Percentiles rank a stretch among this genome's conserved stretches.
phyloP scores from a whole-genome alignment of 1,139 yeast species.

The Meyerozyma guilliermondii region DNA sequence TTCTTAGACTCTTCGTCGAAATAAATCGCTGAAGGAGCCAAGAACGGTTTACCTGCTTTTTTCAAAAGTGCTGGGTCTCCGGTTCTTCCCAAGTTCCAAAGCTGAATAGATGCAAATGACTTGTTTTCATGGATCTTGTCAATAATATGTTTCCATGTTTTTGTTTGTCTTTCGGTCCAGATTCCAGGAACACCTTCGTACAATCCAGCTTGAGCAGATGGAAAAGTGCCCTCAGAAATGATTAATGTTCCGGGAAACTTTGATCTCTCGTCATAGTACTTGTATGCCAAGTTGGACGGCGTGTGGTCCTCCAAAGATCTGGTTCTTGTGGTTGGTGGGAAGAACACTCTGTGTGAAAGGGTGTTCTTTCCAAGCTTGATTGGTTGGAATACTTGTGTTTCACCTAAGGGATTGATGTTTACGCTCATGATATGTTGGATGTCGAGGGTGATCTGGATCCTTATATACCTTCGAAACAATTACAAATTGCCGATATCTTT shows the following conservation, averaged over 20 bases:
- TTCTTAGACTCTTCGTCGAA: constrained; percentile 4
- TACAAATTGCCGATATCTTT: too few species aligned
- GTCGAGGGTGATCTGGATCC: too few species aligned
- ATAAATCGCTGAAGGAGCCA: constrained; percentile 14
- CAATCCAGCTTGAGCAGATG: constrained; percentile 4
- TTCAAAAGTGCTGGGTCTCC: constrained; percentile 17
- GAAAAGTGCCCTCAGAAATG: constrained; percentile 11
- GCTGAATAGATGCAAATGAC: constrained; percentile 9
- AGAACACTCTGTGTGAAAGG: constrained; percentile 11
- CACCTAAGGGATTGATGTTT: constrained; percentile 15
- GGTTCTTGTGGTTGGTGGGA: constrained; percentile 14
- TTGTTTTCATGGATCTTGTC: constrained; percentile 10
- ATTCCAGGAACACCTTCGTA: constrained; percentile 8
- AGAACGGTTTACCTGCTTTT: constrained; percentile 22
- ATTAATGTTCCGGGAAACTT: constrained; percentile 10
- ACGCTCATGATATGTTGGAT: background rate
- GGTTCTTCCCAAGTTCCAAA: constrained; percentile 18
- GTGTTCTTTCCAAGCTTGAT: constrained; percentile 12
- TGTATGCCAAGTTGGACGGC: constrained; percentile 9
- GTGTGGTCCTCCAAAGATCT: constrained; percentile 9
- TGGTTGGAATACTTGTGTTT: constrained; percentile 23
- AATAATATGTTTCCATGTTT: constrained; percentile 10
- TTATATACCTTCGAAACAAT: too few species aligned
- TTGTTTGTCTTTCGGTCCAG: constrained; percentile 8
- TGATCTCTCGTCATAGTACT: constrained; percentile 11